Evolutionary conservation across 192 early-diverging fungal genomes (phyloP), one percentile per base, ranked within the genome.

Genomic region (Lunasporangiospora selenospora): DNA sequence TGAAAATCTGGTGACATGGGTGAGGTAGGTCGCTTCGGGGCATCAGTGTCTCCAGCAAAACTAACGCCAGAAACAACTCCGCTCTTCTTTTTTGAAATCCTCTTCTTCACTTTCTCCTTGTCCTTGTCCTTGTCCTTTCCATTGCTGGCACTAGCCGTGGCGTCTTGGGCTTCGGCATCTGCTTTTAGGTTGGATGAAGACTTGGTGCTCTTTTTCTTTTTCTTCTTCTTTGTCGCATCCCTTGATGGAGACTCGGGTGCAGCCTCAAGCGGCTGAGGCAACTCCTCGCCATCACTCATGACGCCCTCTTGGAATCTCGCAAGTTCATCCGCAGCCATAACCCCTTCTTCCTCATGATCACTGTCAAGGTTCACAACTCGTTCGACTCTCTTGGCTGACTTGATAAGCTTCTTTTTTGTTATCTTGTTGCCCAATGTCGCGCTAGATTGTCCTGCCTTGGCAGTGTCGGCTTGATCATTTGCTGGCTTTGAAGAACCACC

Each of bases 401-500:
- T 73, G 8, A 62, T 47, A 10, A 73, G 61, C 55, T 73, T 73
- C 43, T 62, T 73, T 38, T 53, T 73, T 39, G 52, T 55, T 18
- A 73, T 21, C 31, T 73, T 73, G 34, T 31, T 42, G n/a, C 56
- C 47, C 9, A 61, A 55, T 36, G 60, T 30, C 1, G 56, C n/a
- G 15, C 44, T 46, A 11, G 19, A 48, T 19, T 2, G 46, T 18
- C 10, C 23, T 36, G 7, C 32, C 10, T 24, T 31, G n/a, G 55
- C 65, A 47, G 42, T 52, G 26, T 44, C 32, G 12, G 31, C 30
- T 6, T 13, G 16, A 6, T 57, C 48, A 2, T 58, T 55, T 32
- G 55, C 24, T 15, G 32, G n/a, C n/a, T n/a, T n/a, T n/a, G n/a
- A n/a, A n/a, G n/a, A n/a, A n/a, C n/a, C n/a, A n/a, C n/a, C n/a